Base-by-base conservation (phyloP, 345 rosid species). In the Ceriops tagal region DNA sequence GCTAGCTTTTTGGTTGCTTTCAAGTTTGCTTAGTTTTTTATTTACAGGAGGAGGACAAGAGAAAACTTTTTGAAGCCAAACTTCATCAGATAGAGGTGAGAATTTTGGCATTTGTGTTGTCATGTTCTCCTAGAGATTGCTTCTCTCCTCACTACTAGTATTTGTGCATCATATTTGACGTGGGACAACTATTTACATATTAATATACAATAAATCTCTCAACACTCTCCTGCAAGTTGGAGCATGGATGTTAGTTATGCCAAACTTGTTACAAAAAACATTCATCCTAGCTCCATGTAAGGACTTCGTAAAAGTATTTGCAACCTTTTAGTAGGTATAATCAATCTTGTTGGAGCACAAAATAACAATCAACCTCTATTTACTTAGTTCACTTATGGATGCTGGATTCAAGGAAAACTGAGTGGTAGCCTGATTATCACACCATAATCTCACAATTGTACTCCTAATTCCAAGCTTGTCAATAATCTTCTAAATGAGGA, bases 31-130 rank as follows among this genome's bases (percentile, higher is more conserved):
- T 32, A 65, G 27, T 64, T 64, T 27, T 46, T 71, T 66, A 34
- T 73, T 61, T 43, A 46, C 67, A 92, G 99, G 93, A 91, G 81
- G 92, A 92, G 78, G 95, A 88, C 67, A 82, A 84, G 84, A 86
- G 83, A 71, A 95, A 92, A 69, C 92, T 88, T 66, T 82, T 92
- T 71, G 96, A 89, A 75, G 84, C 93, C 71, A 95, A 95, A 81
- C 90, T 87, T 84, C 96, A 87, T 70, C 97, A 90, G 81, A 95
- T 92, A 72, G 97, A 95, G 96, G 99, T 92, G 63, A 69, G 39
- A 56, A 9, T 15, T 24, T 56, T 10, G 22, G 19, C 59, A 21
- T 56, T 1, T 22, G 30, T 56, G 59, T 9, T 21, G 11, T 26
- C 16, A 5, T 56, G 59, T 56, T 22, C 5, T 56, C 5, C 7